A percentile compares a stretch with the other conserved stretches of the same genome.
phyloP scores from a whole-genome alignment of 495 filamentous ascomycete genomes.

The Aspergillus olivimuriae region DNA sequence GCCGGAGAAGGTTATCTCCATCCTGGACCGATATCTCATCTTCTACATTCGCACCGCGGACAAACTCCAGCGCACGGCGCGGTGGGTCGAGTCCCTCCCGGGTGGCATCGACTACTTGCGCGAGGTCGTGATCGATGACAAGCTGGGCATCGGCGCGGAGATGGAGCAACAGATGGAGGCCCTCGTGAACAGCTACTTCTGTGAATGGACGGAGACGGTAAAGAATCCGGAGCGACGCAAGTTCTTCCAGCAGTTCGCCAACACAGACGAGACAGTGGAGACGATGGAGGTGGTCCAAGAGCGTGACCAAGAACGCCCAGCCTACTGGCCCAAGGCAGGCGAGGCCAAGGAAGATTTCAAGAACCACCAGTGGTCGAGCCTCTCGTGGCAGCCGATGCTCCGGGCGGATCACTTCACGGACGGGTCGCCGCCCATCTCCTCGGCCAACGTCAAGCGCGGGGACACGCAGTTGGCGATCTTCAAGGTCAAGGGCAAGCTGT shows the following conservation, averaged over 20 bases:
- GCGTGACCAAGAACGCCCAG: constrained; percentile 68
- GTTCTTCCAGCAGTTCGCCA: constrained; percentile 81
- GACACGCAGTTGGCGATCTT: constrained; percentile 92
- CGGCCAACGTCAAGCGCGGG: constrained; percentile 70
- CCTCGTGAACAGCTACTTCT: constrained; percentile 83
- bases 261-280: constrained; percentile 68
- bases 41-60: constrained; percentile 98
- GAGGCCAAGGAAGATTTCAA: constrained; percentile 66
- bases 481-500: constrained; percentile 76
- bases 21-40: constrained; percentile 87
- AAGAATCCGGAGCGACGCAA: constrained; percentile 60
- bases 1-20: constrained; percentile 75
- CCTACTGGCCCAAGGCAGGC: constrained; percentile 73
- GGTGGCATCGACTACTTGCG: constrained; percentile 82
- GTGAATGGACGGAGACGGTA: constrained; percentile 90
- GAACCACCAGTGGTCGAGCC: constrained; percentile 61
- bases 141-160: constrained; percentile 77
- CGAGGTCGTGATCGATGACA: constrained; percentile 82
- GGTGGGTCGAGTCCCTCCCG: constrained; percentile 85
- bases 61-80: constrained; percentile 87
- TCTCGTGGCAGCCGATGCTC: constrained; percentile 83
- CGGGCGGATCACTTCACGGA: constrained; percentile 68
- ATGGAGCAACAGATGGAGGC: constrained; percentile 89
- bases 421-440: constrained; percentile 57
- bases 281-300: constrained; percentile 68